Evolutionary conservation across 2,329 filamentous ascomycete genomes (phyloP).

Genomic region (Tolypocladium capitatum): DNA sequence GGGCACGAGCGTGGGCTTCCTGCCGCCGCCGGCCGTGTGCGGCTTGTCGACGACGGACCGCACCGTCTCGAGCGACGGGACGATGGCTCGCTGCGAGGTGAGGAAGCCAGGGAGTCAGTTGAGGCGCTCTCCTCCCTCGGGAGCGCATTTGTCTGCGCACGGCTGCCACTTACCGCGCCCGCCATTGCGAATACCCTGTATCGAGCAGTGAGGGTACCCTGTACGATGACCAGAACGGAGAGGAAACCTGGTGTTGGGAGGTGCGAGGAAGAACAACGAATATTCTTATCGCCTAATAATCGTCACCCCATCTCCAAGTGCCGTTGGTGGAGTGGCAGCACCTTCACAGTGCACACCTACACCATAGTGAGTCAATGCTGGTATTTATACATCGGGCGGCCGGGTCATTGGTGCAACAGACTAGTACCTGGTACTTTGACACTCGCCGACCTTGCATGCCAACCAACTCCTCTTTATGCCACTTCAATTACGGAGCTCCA

Average conservation of each 20-base stretch:
- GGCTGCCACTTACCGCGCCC: conserved; percentile 12
- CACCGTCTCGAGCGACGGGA: conserved; percentile 34
- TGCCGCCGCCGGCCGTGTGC: conserved; percentile 11
- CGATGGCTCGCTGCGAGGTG: conserved; percentile 22
- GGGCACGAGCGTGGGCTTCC: conserved; percentile 59
- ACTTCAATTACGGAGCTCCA: neutral
- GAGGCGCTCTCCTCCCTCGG: neutral
- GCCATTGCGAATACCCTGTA: conserved; percentile 11
- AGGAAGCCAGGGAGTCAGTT: conserved; percentile 3
- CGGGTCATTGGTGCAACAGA: accelerated
- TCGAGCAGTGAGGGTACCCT: neutral
- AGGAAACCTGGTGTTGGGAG: neutral
- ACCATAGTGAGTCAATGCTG: accelerated
- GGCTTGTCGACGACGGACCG: conserved; percentile 27
- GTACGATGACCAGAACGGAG: neutral
- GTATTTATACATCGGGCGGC: neutral
- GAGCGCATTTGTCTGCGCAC: neutral
- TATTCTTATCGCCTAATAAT: neutral
- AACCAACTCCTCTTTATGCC: neutral
- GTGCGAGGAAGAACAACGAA: neutral
- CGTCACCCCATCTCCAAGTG: neutral
- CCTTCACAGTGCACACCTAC: neutral
- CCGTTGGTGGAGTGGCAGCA: neutral
- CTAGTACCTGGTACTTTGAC: neutral
- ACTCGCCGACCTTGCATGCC: neutral